Percentiles rank a stretch among this genome's conserved stretches.
These are phyloP conservation scores for Gossypium aridum DNA, from an alignment of 441 rosid species.

Conservation along the genomic window DNA sequence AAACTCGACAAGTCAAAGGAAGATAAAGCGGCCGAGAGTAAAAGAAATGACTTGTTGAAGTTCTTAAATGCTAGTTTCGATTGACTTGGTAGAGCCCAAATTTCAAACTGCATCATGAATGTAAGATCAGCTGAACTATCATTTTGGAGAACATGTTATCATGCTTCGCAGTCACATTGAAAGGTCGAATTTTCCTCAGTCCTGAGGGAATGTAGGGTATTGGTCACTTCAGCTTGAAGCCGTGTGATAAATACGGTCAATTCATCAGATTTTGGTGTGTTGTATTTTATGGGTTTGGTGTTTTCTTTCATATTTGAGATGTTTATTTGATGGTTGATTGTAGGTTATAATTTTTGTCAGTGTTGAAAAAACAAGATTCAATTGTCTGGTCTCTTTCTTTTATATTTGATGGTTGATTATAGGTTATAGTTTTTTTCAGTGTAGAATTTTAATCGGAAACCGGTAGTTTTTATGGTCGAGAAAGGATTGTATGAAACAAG, in stretches of 20 bases:
- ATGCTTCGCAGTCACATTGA: background rate
- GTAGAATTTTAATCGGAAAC: no score
- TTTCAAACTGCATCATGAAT: background rate
- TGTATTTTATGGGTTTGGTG: constrained; percentile 7
- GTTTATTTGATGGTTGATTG: background rate
- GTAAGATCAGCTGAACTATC: background rate
- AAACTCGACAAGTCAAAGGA: constrained; percentile 92
- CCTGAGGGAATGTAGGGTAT: background rate
- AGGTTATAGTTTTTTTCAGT: background rate
- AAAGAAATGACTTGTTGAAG: constrained; percentile 82
- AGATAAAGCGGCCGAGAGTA: constrained; percentile 82
- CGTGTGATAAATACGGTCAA: background rate
- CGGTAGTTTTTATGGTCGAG: no score
- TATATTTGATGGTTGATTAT: background rate
- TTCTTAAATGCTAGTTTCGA: constrained; percentile 93
- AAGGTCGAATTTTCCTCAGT: no score
- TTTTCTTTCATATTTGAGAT: background rate
- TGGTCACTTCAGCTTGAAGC: background rate
- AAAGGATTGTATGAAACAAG: no score
- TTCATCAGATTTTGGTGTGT: background rate
- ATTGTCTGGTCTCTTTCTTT: no score
- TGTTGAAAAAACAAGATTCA: no score
- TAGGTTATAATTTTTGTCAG: background rate
- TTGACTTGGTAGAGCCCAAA: constrained; percentile 27
- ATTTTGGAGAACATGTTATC: background rate